A percentile compares a stretch with the other conserved stretches of the same genome.
phyloP scores from a whole-genome alignment of 2,329 filamentous ascomycete genomes.

The Xylariales sp. region DNA sequence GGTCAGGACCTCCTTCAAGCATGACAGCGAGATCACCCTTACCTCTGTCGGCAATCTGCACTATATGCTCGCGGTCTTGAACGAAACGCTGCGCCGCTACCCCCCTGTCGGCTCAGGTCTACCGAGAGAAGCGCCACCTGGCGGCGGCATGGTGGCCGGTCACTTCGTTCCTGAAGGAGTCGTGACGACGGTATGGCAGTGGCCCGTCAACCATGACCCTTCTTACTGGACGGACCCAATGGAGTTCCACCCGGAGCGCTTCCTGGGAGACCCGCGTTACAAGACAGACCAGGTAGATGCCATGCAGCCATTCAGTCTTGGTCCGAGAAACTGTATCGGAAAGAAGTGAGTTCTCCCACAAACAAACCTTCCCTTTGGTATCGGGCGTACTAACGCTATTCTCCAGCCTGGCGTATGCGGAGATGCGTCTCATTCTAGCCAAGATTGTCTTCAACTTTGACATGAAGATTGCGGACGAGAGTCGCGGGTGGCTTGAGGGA shows the following conservation, averaged over 20 bases:
- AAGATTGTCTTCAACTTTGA: conserved; percentile 33
- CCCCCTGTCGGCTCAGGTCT: conserved; percentile 27
- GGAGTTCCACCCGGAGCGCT: conserved; percentile 36
- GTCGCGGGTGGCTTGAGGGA: conserved; percentile 21
- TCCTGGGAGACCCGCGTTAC: conserved; percentile 26
- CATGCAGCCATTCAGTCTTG: conserved; percentile 32
- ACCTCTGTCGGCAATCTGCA: conserved; percentile 25
- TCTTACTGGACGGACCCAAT: conserved; percentile 32
- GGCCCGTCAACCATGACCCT: conserved; percentile 28
- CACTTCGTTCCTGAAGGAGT: conserved; percentile 25
- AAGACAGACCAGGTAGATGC: conserved; percentile 27
- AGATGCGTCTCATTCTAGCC: conserved; percentile 33
- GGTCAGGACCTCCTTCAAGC: conserved; percentile 32
- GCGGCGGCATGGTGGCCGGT: conserved; percentile 21
- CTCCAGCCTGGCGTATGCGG: conserved; percentile 30
- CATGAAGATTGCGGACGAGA: conserved; percentile 21
- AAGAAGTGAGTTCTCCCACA: conserved; percentile 28
- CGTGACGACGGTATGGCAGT: conserved; percentile 33
- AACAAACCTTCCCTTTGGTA: neutral
- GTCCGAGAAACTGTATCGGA: conserved; percentile 37
- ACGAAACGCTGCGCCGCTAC: conserved; percentile 39
- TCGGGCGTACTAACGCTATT: neutral
- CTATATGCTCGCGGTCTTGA: conserved; percentile 38
- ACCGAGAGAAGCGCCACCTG: conserved; percentile 19
- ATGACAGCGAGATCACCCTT: conserved; percentile 34